Conservation (phyloP, 495 filamentous ascomycete species). For the Lepraria neglecta region DNA sequence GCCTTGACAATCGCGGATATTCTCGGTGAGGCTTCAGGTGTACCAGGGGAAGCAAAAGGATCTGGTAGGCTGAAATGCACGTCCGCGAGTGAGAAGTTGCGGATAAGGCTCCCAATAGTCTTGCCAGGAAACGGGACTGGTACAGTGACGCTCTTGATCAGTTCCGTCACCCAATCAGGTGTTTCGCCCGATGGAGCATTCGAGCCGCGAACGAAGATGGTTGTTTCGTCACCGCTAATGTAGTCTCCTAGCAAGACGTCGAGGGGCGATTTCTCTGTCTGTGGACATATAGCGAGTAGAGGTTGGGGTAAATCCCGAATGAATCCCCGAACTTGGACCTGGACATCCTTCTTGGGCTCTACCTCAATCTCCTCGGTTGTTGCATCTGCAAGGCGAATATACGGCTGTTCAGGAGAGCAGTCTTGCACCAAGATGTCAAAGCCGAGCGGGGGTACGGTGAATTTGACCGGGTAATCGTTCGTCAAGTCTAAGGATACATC, state of each 20-base stretch:
- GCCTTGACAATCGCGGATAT: constrained; percentile 78
- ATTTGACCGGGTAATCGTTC: constrained; percentile 67
- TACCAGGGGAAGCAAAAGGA: constrained; percentile 64
- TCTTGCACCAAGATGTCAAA: constrained; percentile 80
- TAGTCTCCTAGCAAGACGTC: constrained; percentile 78
- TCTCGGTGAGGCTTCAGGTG: constrained; percentile 65
- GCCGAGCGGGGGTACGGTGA: constrained; percentile 68
- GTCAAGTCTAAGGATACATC: constrained; percentile 62
- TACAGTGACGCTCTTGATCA: constrained; percentile 74
- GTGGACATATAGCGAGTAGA: constrained; percentile 65
- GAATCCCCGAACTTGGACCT: constrained; percentile 61
- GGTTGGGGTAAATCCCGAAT: constrained; percentile 63
- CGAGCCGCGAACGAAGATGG: constrained; percentile 73
- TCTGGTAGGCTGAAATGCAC: constrained; percentile 79
- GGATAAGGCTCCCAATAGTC: constrained; percentile 71
- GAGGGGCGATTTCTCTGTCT: constrained; percentile 69
- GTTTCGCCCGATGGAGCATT: constrained; percentile 55
- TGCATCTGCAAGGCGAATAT: constrained; percentile 71
- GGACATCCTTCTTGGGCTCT: constrained; percentile 54
- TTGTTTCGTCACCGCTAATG: constrained; percentile 68
- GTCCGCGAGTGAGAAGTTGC: constrained; percentile 75
- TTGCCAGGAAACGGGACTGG: constrained; percentile 78
- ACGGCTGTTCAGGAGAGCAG: constrained; percentile 55
- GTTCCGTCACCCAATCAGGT: constrained; percentile 72
- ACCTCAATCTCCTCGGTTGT: constrained; percentile 59